Conservation (phyloP, 257 asterid species). For the Solanum raphanifolium region DNA sequence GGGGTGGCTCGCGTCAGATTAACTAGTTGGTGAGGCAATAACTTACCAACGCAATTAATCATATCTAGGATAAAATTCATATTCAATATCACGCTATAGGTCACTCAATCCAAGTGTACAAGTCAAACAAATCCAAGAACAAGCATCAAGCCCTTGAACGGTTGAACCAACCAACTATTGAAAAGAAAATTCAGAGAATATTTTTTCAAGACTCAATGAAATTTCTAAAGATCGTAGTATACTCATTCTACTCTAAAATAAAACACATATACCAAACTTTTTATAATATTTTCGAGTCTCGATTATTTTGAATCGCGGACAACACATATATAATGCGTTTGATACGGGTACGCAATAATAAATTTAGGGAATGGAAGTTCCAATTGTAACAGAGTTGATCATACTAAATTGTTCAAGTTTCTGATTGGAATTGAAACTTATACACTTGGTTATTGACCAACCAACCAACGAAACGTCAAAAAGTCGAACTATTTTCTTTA, state of each 20-base stretch:
- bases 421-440: constrained; percentile 1
- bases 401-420: neutral
- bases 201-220: neutral
- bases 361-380: constrained; percentile 4
- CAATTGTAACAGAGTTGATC: neutral
- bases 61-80: neutral
- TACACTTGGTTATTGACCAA: constrained; percentile 4
- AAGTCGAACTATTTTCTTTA: neutral
- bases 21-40: neutral
- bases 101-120: neutral
- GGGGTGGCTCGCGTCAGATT: neutral
- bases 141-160: neutral
- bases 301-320: neutral
- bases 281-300: neutral
- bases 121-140: neutral
- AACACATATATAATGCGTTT: neutral
- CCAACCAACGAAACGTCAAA: constrained; percentile 10
- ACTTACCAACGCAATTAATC: neutral
- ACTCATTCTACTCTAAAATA: neutral
- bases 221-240: neutral
- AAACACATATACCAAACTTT: neutral
- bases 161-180: neutral
- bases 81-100: neutral
- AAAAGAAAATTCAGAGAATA: neutral
- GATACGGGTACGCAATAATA: neutral